Percentiles rank a stretch among this genome's conserved stretches.
Evolutionary conservation across 2,329 filamentous ascomycete species (phyloP).

Genomic region (Clonostachys byssicola): DNA sequence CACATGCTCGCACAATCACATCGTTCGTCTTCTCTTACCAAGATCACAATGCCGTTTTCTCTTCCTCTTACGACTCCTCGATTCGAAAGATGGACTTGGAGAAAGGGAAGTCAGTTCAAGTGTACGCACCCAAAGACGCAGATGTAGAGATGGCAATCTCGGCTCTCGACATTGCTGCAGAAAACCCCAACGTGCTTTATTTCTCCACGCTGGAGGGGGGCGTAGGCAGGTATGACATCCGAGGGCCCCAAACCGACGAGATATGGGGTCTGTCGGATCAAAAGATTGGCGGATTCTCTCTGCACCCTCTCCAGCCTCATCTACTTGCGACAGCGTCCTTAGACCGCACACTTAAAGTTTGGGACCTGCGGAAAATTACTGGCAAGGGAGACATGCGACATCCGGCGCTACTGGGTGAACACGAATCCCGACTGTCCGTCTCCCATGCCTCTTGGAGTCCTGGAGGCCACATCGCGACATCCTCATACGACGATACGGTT

Average conservation of each 20-base stretch:
- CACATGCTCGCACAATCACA: conserved; percentile 83
- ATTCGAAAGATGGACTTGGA: conserved; percentile 82
- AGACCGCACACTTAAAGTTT: conserved; percentile 84
- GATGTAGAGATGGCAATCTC: conserved; percentile 76
- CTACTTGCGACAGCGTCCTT: conserved; percentile 85
- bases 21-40: conserved; percentile 74
- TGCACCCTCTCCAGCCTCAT: conserved; percentile 77
- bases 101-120: conserved; percentile 73
- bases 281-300: conserved; percentile 91
- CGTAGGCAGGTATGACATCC: conserved; percentile 77
- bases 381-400: conserved; percentile 55
- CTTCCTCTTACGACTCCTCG: conserved; percentile 88
- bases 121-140: conserved; percentile 70
- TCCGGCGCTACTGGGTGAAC: conserved; percentile 74
- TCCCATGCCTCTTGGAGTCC: conserved; percentile 89
- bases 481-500: conserved; percentile 91
- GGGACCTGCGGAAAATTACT: conserved; percentile 81
- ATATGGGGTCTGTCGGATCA: conserved; percentile 79
- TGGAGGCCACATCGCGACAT: conserved; percentile 81
- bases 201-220: conserved; percentile 83
- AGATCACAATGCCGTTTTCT: conserved; percentile 73
- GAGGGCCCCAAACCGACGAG: conserved; percentile 53
- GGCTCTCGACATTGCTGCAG: conserved; percentile 71
- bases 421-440: conserved; percentile 78
- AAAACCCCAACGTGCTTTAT: conserved; percentile 70